phyloP scores from a whole-genome alignment of 202 grass and related monocot species.

The Bolboschoenoplectus hybrid region DNA sequence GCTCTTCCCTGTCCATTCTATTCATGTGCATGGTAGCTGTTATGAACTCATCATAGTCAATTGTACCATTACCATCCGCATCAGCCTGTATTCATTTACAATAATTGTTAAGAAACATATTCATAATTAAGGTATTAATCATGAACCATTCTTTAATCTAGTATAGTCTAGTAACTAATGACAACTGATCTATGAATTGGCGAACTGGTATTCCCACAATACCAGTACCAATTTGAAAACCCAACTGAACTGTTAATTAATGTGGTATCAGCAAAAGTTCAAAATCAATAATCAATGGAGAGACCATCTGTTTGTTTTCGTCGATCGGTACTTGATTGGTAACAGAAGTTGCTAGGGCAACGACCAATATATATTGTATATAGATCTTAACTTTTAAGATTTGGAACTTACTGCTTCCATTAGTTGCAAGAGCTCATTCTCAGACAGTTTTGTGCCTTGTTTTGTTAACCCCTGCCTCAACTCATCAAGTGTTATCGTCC shows the following conservation, averaged over 20 bases:
- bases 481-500: constrained; percentile 83
- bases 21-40: constrained; percentile 95
- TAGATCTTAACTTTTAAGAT: background rate
- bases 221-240: background rate
- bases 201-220: background rate
- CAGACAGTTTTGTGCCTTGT: constrained; percentile 77
- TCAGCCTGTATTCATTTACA: constrained; percentile 53
- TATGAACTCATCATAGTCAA: constrained; percentile 94
- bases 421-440: constrained; percentile 72
- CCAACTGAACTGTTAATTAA: background rate
- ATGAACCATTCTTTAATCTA: background rate
- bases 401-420: constrained; percentile 77
- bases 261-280: background rate
- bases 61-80: constrained; percentile 79
- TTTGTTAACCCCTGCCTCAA: constrained; percentile 61
- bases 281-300: background rate
- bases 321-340: background rate
- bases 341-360: no score
- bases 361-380: background rate
- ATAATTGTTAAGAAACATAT: background rate
- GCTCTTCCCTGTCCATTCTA: constrained; percentile 84
- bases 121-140: background rate
- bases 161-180: background rate
- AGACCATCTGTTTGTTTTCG: background rate
- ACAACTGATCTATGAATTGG: background rate